phyloP scores from a whole-genome alignment of 2,329 filamentous ascomycete genomes.

The Helicocarpus griseus region DNA sequence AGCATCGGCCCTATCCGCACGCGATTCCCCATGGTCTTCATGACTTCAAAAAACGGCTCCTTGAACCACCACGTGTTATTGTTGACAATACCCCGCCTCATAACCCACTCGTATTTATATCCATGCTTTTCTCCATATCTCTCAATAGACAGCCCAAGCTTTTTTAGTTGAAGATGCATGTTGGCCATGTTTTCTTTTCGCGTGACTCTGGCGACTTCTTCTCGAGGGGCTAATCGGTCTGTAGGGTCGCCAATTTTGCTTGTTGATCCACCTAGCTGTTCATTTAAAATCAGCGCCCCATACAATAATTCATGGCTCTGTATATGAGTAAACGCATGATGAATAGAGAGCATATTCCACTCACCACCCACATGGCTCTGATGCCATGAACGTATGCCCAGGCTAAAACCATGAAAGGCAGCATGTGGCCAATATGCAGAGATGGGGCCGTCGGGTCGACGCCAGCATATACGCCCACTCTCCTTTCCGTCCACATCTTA shows the following conservation, averaged over 20 bases:
- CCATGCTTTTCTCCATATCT: conserved; percentile 55
- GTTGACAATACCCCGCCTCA: conserved; percentile 61
- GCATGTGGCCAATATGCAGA: conserved; percentile 41
- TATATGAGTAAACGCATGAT: background rate
- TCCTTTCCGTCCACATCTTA: conserved; percentile 34
- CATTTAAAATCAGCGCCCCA: conserved; percentile 9
- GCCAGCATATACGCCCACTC: conserved; percentile 39
- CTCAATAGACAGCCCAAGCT: conserved; percentile 66
- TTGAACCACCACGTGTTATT: conserved; percentile 78
- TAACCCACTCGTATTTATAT: conserved; percentile 53
- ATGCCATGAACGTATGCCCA: conserved; percentile 42
- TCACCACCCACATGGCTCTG: conserved; percentile 35
- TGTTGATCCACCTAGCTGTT: conserved; percentile 38
- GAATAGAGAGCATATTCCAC: conserved; percentile 11
- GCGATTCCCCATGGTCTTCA: conserved; percentile 61
- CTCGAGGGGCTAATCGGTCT: conserved; percentile 33
- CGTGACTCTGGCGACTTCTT: conserved; percentile 25
- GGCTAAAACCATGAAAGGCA: conserved; percentile 42
- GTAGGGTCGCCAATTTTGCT: conserved; percentile 39
- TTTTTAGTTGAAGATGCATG: conserved; percentile 44
- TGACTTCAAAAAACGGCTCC: conserved; percentile 61
- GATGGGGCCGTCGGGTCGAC: conserved; percentile 42
- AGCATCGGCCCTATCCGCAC: conserved; percentile 81
- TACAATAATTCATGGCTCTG: conserved; percentile 8
- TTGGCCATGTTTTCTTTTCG: conserved; percentile 38